A percentile compares a stretch with the other conserved stretches of the same genome.
These are phyloP conservation scores for Hymenoscyphus scutula DNA, from an alignment of 2,329 filamentous ascomycete species.

Conservation along the genomic window DNA sequence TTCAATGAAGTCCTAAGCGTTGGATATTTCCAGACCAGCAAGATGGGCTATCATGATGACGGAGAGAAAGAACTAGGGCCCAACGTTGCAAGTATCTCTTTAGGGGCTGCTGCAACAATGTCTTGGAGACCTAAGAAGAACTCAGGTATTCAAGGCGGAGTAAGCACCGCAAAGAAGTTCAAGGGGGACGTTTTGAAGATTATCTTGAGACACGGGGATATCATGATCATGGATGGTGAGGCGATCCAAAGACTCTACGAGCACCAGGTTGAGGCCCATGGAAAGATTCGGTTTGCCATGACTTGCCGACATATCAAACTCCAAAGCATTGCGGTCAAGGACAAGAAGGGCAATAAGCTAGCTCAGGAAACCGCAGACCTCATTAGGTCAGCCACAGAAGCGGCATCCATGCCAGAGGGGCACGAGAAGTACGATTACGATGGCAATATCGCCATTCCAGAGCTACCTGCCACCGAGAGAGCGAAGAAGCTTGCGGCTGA, in stretches of 20 bases:
- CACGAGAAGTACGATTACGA: constrained; percentile 33
- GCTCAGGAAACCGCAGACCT: constrained; percentile 23
- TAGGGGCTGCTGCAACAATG: constrained; percentile 60
- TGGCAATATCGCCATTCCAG: constrained; percentile 25
- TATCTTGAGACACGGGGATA: constrained; percentile 58
- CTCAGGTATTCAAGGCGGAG: constrained; percentile 22
- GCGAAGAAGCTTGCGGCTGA: too few species aligned
- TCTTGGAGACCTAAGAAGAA: constrained; percentile 52
- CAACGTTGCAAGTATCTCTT: constrained; percentile 59
- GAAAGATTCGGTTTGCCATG: constrained; percentile 54
- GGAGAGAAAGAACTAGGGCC: constrained; percentile 62
- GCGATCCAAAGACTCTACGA: constrained; percentile 59
- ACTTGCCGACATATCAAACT: constrained; percentile 53
- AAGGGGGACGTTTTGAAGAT: constrained; percentile 40
- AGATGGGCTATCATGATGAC: constrained; percentile 64
- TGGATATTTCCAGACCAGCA: constrained; percentile 59
- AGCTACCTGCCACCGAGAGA: too few species aligned
- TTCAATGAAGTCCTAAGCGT: constrained; percentile 65
- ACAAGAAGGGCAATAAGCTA: neutral
- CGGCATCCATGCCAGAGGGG: constrained; percentile 39
- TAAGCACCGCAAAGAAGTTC: constrained; percentile 32
- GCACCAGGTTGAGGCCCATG: constrained; percentile 52
- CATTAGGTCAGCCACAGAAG: constrained; percentile 30
- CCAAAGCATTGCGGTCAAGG: constrained; percentile 37
- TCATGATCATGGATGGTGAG: constrained; percentile 61